Evolutionary conservation across 202 grass and related monocot genomes (phyloP), one percentile per base, ranked within the genome.

Genomic region (Brachypodium distachyon): DNA sequence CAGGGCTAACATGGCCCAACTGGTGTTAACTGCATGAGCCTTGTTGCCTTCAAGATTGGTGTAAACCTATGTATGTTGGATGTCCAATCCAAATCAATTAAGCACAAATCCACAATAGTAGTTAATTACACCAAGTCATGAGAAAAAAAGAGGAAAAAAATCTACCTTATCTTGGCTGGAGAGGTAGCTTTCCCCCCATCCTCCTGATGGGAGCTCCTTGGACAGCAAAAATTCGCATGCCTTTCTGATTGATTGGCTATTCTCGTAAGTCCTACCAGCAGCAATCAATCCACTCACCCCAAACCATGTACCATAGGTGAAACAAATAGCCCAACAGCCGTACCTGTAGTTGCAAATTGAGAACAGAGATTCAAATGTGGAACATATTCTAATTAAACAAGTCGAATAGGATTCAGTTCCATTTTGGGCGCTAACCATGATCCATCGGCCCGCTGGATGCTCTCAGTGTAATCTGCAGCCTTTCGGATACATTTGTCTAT

Each of bases 251-350:
- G 43, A 51, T 85, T 43, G 23, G 77, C 84, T 90, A 57, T 68
- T 93, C 47, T 86, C 59, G 26, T 88, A 91, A 0, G 94, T 91
- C 67, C 83, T 90, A 73, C 91, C 91, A 62, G 86, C 79, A 66
- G 86, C 79, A 79, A 90, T 53, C 73, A 97, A 82, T 67, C 88
- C 91, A 53, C 76, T 88, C 31, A 97, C 86, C 70, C 91, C 94
- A 73, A 92, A 97, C 94, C 94, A 97, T 56, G 28, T 90, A 7
- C 62, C 87, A 44, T 93, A 87, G 4, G 84, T 93, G 69, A 93
- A 90, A 76, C 90, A 93, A 76, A 90, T 78, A 53, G 58, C 87
- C 90, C 94, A 94, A 54, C 76, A 90, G n/a, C 94, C 94, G 46
- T 97, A 94, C 94, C 91, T 97, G 54, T 62, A 54, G 22, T 64